These are phyloP conservation scores for Pyracantha coccinea DNA, from an alignment of 331 rosid species.

Conservation along the genomic window DNA sequence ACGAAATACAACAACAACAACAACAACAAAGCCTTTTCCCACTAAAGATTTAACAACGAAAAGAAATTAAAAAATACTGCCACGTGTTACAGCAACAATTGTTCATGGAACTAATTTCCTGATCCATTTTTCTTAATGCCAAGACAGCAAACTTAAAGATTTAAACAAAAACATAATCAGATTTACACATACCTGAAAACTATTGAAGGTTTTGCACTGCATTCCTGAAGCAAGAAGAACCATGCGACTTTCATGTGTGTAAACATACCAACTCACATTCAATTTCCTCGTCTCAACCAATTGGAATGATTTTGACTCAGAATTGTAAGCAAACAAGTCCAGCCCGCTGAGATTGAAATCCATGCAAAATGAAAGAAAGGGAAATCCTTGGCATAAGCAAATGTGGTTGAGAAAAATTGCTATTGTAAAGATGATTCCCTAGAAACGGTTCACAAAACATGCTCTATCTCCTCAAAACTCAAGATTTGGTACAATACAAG, in stretches of 20 bases:
- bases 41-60: neutral
- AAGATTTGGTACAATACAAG: neutral
- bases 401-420: neutral
- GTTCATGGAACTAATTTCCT: slow-evolving; percentile 3
- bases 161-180: neutral
- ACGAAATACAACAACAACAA: neutral
- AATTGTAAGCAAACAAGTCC: slow-evolving; percentile 70
- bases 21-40: too few relatives aligned
- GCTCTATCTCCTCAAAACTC: neutral
- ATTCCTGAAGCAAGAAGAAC: slow-evolving; percentile 98
- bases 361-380: slow-evolving; percentile 7
- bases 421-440: neutral
- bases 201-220: slow-evolving; percentile 93
- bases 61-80: neutral
- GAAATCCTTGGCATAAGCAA: neutral
- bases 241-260: slow-evolving; percentile 98
- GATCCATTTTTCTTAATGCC: neutral
- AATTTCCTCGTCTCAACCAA: slow-evolving; percentile 82
- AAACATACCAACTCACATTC: slow-evolving; percentile 82
- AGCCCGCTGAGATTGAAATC: slow-evolving; percentile 61
- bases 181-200: slow-evolving; percentile 72
- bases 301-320: slow-evolving; percentile 60
- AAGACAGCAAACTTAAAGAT: neutral
- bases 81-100: neutral
- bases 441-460: neutral